Conservation (phyloP, 106 monocot genomes). For the Agapanthus africanus region DNA sequence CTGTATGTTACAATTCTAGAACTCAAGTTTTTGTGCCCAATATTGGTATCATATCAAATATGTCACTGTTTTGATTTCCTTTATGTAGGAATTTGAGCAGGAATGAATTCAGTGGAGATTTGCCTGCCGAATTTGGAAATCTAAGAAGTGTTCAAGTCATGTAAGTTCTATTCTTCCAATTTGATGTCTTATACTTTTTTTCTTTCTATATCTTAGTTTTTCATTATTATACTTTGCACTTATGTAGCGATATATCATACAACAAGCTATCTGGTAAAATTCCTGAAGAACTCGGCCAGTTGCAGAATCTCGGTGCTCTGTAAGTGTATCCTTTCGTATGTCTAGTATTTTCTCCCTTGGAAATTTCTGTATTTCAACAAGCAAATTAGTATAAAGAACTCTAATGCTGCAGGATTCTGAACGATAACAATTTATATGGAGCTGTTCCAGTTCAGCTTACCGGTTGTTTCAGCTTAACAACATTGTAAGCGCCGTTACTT, state of each 20-base stretch:
- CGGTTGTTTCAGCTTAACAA: conserved; percentile 83
- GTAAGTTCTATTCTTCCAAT: no score
- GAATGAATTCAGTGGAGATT: conserved; percentile 47
- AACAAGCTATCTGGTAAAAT: conserved; percentile 76
- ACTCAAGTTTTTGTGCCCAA: background rate
- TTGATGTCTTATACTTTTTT: background rate
- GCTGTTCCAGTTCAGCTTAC: conserved; percentile 66
- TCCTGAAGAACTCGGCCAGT: conserved; percentile 80
- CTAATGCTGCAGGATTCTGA: conserved; percentile 53
- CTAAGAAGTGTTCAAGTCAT: conserved; percentile 93
- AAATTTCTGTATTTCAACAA: background rate
- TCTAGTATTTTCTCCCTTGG: background rate
- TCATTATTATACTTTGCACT: background rate
- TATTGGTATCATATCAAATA: no score
- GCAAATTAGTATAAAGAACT: background rate
- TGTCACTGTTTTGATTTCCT: background rate
- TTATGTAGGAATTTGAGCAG: conserved; percentile 69
- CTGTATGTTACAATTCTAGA: conserved; percentile 35
- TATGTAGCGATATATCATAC: conserved; percentile 67
- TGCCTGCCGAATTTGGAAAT: conserved; percentile 87
- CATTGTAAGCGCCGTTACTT: conserved; percentile 41
- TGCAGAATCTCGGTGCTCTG: conserved; percentile 77
- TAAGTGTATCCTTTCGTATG: conserved; percentile 22
- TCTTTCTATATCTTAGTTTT: conserved; percentile 1
- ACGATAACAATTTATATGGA: conserved; percentile 81